Base-by-base conservation (phyloP, 1,284 basidiomycete genomes). In the Papiliotrema terrestris region DNA sequence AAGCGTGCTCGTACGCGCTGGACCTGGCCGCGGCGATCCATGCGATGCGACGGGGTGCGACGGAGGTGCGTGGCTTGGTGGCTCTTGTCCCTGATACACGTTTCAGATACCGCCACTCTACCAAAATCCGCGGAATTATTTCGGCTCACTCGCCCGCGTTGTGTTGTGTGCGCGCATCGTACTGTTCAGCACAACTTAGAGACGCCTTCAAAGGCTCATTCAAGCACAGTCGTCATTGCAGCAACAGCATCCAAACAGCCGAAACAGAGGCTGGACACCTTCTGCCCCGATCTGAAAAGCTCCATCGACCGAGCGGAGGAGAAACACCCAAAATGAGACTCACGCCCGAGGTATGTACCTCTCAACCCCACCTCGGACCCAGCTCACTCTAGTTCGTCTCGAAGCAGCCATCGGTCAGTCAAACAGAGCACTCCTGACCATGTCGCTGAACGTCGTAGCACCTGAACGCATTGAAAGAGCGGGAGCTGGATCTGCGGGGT, bases 401-500 rank as follows among this genome's bases (percentile, higher is more conserved):
- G 22, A 72, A 68, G 59, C 63, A 72, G 22, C 66, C 68, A 49
- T 74, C 76, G 39, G 73, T 74, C 51, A 65, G 74, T 75, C 41
- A 26, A 32, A 19, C 35, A 25, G 42, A 38, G 9, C 36, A 32
- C 51, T 35, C 38, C 36, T 26, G 20, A 14, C 45, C 43, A 23
- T 25, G 26, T 54, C 35, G 52, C 64, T 66, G 56, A 66, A 66
- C 62, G 29, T 41, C 45, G 36, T 58, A 75, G 54, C 83, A 86
- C 58, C 81, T 96, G 62, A 97, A 95, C 72, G 85, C 93, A 32
- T 78, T 94, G 55, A 94, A 92, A 78, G 93, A 99, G 76, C 84
- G 96, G 56, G 90, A 98, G 79, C 83, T 98, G 57, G 93, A 97
- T 74, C 83, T 97, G 50, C 80, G 93, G 83, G 93, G 93, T 91